Percentiles rank a stretch among this genome's conserved stretches.
Conservation (phyloP, 2,329 filamentous ascomycete genomes). For the Ampelomyces quisqualis region DNA sequence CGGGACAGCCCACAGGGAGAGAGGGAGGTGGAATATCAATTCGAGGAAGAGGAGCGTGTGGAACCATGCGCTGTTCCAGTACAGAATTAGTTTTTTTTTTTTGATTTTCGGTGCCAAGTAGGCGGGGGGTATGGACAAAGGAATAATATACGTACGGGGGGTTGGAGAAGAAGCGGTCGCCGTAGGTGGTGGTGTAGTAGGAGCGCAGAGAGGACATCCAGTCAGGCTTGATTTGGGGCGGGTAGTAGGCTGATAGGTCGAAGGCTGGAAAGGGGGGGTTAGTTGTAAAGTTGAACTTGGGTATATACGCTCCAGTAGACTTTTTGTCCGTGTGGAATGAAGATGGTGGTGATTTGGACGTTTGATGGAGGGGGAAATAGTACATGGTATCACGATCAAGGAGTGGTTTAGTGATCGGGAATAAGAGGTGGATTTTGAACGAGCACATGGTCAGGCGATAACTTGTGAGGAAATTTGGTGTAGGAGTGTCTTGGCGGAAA, state of each 20-base stretch:
- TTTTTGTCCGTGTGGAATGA: too few species aligned
- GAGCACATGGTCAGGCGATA: too few species aligned
- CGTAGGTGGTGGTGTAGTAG: constrained; percentile 62
- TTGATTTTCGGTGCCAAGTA: neutral
- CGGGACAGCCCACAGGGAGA: constrained; percentile 61
- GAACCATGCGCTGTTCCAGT: constrained; percentile 55
- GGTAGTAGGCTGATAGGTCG: constrained; percentile 62
- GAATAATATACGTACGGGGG: constrained; percentile 48
- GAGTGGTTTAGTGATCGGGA: too few species aligned
- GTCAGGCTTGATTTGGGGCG: constrained; percentile 50
- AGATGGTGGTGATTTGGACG: too few species aligned
- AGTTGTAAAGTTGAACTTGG: too few species aligned
- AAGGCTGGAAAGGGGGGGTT: constrained; percentile 50
- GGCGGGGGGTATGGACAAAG: neutral
- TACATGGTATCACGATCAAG: too few species aligned
- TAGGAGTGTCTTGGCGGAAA: too few species aligned
- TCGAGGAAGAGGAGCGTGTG: constrained; percentile 59
- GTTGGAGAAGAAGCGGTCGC: constrained; percentile 63
- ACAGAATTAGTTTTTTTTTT: too few species aligned
- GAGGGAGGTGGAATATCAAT: constrained; percentile 60
- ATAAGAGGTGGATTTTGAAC: too few species aligned
- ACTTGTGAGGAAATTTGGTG: neutral
- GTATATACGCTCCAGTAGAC: too few species aligned
- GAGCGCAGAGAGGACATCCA: constrained; percentile 54
- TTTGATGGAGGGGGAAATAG: too few species aligned